Evolutionary conservation across 2,329 filamentous ascomycete genomes (phyloP).

Genomic region (Fusarium graminum): DNA sequence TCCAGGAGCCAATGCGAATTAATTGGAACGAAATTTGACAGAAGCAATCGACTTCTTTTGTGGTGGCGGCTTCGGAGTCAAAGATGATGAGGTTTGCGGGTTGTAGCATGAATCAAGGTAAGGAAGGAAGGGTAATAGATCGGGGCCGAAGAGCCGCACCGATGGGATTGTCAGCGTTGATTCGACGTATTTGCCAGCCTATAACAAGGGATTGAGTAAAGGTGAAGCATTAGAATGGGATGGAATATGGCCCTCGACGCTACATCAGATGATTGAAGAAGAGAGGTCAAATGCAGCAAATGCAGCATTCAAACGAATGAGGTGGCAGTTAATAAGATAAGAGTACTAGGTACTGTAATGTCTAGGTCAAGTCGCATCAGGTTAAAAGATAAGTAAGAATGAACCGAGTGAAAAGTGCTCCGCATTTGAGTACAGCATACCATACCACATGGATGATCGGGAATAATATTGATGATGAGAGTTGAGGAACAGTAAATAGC

Average conservation of each 20-base stretch:
- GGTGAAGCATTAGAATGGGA: conserved; percentile 19
- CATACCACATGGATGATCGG: not conserved
- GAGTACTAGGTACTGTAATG: not conserved
- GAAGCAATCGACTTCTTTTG: conserved; percentile 21
- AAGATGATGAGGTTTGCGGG: conserved; percentile 8
- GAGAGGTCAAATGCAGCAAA: conserved; percentile 8
- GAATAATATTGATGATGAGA: not conserved
- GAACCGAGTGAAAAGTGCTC: conserved; percentile 16
- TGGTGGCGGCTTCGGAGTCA: conserved; percentile 32
- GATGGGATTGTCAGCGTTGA: not conserved
- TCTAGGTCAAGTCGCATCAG: not conserved
- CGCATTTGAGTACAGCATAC: conserved; percentile 19
- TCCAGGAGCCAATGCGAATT: conserved; percentile 11
- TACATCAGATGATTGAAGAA: conserved; percentile 14
- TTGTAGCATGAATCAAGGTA: conserved; percentile 30
- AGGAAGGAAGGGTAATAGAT: conserved; percentile 5
- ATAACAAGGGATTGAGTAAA: conserved; percentile 21
- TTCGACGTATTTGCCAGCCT: conserved; percentile 30
- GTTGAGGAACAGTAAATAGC: not conserved
- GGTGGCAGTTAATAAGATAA: conserved; percentile 13
- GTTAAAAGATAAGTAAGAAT: conserved; percentile 17
- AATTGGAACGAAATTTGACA: conserved; percentile 7
- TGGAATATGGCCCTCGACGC: conserved; percentile 11
- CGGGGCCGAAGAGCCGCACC: conserved; percentile 41
- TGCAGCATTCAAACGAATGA: conserved; percentile 16